Percentiles rank a stretch among this genome's conserved stretches.
Evolutionary conservation across 192 early-diverging fungal species (phyloP).

Genomic region (Dissophora globulifera): DNA sequence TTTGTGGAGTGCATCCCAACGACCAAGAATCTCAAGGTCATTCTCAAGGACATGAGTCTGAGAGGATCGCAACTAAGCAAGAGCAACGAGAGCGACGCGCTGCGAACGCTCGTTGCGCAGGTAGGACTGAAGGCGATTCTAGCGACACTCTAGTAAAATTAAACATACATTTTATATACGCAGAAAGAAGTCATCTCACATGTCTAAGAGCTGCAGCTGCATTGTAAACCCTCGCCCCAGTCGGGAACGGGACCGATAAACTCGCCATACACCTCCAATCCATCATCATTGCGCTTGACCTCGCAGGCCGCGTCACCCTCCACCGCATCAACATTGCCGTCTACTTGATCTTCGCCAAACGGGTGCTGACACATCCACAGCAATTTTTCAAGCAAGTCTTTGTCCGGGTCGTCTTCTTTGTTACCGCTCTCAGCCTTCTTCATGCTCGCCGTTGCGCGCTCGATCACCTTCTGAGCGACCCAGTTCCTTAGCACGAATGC

Average conservation of each 20-base stretch:
- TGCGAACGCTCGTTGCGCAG: too few species aligned
- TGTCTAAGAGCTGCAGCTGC: conserved; percentile 76
- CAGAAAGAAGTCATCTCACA: background rate
- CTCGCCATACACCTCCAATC: conserved; percentile 52
- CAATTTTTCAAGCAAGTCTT: conserved; percentile 53
- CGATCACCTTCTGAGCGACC: conserved; percentile 76
- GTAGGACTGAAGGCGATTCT: background rate
- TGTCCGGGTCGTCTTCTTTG: conserved; percentile 42
- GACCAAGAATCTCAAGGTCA: too few species aligned
- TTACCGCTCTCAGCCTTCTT: conserved; percentile 46
- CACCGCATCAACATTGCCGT: conserved; percentile 14
- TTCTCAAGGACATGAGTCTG: too few species aligned
- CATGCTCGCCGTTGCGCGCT: conserved; percentile 57
- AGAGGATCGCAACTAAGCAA: too few species aligned
- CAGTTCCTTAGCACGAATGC: conserved; percentile 83
- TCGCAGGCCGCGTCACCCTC: conserved; percentile 53
- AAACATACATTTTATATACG: background rate
- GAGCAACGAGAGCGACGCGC: too few species aligned
- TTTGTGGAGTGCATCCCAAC: background rate
- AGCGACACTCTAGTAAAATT: background rate
- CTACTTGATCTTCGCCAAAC: conserved; percentile 55
- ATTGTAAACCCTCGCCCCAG: conserved; percentile 74
- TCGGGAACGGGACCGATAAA: conserved; percentile 63
- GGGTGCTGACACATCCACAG: conserved; percentile 67
- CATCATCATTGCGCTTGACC: conserved; percentile 28